phyloP scores from a whole-genome alignment of 805 yeast genomes.

The Wickerhamomyces silvicola region DNA sequence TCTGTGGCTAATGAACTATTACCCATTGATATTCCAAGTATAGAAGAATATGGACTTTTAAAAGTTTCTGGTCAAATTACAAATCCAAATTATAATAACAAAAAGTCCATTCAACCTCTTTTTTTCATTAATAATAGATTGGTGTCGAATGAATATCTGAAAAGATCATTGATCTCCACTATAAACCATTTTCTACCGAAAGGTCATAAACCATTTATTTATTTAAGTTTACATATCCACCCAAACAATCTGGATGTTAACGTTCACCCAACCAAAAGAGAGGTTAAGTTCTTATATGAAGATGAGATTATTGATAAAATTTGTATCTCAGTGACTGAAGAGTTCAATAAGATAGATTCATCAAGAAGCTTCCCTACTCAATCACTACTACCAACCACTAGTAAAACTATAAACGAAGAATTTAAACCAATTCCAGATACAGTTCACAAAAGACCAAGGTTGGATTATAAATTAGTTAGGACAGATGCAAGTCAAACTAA shows the following conservation, averaged over 20 bases:
- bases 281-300: conserved; percentile 79
- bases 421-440: conserved; percentile 1
- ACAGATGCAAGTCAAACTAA: conserved; percentile 63
- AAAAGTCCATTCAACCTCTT: conserved; percentile 59
- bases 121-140: conserved; percentile 83
- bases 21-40: conserved; percentile 31
- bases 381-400: conserved; percentile 34
- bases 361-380: conserved; percentile 68
- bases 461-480: conserved; percentile 63
- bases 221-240: conserved; percentile 58
- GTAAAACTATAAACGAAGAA: conserved; percentile 17
- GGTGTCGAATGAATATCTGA: conserved; percentile 76
- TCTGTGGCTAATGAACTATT: conserved; percentile 59
- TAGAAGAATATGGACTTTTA: conserved; percentile 41
- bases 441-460: conserved; percentile 28
- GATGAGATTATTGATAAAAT: conserved; percentile 74
- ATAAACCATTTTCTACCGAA: conserved; percentile 55
- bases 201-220: conserved; percentile 71
- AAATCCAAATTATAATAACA: conserved; percentile 62
- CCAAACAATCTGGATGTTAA: conserved; percentile 83
- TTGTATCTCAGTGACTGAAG: conserved; percentile 40
- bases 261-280: conserved; percentile 92
- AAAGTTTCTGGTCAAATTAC: conserved; percentile 57
- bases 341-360: conserved; percentile 52
- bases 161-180: conserved; percentile 53